phyloP scores from a whole-genome alignment of 140 eudicot species.

The Erigeron philadelphicus region DNA sequence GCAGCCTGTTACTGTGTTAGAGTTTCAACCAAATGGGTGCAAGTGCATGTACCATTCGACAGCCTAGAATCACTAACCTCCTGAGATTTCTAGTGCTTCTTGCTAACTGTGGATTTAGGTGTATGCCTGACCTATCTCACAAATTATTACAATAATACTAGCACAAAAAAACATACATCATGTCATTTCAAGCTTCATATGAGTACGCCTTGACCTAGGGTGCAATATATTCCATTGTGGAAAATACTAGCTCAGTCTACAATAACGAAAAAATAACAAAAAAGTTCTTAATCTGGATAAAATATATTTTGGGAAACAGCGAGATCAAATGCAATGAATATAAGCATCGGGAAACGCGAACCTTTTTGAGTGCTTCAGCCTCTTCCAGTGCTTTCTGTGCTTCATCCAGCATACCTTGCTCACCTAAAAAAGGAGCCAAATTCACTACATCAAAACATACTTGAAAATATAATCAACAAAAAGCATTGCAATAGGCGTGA shows the following conservation, averaged over 20 bases:
- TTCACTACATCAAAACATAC: background rate
- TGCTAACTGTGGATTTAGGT: constrained; percentile 10
- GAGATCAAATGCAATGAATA: background rate
- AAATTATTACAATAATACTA: background rate
- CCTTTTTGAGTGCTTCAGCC: constrained; percentile 99
- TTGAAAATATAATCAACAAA: background rate
- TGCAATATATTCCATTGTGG: constrained; percentile 29
- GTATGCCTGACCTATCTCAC: constrained; percentile 12
- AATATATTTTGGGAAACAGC: background rate
- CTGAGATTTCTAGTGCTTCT: background rate
- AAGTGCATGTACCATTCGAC: background rate
- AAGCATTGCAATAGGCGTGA: background rate
- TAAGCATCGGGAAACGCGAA: constrained; percentile 20
- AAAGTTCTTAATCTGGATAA: constrained; percentile 4
- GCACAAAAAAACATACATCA: constrained; percentile 28
- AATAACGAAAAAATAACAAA: constrained; percentile 10
- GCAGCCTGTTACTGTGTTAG: background rate
- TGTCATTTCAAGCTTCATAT: constrained; percentile 25
- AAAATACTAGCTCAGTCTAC: constrained; percentile 25
- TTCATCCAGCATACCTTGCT: constrained; percentile 95
- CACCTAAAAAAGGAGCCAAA: constrained; percentile 47
- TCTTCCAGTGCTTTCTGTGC: constrained; percentile 93
- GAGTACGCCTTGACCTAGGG: constrained; percentile 23
- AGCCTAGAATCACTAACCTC: background rate
- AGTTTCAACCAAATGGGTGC: background rate